phyloP scores from a whole-genome alignment of 176 grass and related monocot genomes.

The Paspalum notatum region DNA sequence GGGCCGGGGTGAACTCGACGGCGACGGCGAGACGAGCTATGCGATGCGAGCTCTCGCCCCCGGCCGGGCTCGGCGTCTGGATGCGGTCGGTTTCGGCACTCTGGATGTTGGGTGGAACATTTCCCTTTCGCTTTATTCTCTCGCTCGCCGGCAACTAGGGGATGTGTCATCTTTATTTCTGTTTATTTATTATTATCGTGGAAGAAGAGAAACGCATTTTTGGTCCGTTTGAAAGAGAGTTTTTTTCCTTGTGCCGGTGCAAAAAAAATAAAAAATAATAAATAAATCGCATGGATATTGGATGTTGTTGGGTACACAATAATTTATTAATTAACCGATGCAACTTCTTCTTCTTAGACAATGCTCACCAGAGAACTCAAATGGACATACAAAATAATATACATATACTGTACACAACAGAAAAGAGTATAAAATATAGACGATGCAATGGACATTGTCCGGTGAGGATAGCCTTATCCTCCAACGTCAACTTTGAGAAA shows the following conservation, averaged over 20 bases:
- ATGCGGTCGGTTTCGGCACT: slow-evolving; percentile 34
- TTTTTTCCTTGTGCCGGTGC: background rate
- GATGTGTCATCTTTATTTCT: background rate
- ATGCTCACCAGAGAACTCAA: too few relatives aligned
- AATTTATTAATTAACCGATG: too few relatives aligned
- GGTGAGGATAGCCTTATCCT: too few relatives aligned
- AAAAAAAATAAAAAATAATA: too few relatives aligned
- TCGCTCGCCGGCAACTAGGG: background rate
- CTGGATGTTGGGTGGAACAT: slow-evolving; percentile 14
- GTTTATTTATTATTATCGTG: background rate
- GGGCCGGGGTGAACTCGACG: slow-evolving; percentile 17
- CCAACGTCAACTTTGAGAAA: too few relatives aligned
- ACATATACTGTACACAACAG: too few relatives aligned
- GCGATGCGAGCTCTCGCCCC: background rate
- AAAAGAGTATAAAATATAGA: too few relatives aligned
- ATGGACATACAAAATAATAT: too few relatives aligned
- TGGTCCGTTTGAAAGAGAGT: background rate
- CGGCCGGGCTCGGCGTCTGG: background rate
- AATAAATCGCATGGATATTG: background rate
- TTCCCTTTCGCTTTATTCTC: slow-evolving; percentile 35
- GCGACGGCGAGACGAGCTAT: background rate
- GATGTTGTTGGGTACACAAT: background rate
- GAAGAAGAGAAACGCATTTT: background rate
- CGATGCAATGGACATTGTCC: too few relatives aligned
- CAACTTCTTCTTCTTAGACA: too few relatives aligned